These are phyloP conservation scores for Pulveroboletus sp. DNA, from an alignment of 768 basidiomycete species.

Conservation along the genomic window DNA sequence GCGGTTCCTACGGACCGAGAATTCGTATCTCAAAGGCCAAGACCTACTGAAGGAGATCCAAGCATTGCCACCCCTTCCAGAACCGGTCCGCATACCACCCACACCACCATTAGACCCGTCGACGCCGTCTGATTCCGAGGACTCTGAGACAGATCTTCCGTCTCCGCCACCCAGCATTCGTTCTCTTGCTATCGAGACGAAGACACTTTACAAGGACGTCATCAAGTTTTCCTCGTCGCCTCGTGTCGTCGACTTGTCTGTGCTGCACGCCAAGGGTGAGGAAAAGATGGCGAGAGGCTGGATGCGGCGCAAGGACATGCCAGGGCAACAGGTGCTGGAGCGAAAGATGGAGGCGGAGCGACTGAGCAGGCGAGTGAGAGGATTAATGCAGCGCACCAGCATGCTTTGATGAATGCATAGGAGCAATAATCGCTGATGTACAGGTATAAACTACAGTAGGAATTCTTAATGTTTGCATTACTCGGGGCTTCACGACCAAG, in stretches of 20 bases:
- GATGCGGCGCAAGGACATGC: constrained; percentile 78
- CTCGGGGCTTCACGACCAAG: no score
- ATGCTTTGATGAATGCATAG: constrained; percentile 8
- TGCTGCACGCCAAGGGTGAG: constrained; percentile 48
- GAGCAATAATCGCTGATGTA: no score
- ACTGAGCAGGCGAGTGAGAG: constrained; percentile 65
- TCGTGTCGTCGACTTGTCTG: constrained; percentile 81
- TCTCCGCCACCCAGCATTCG: constrained; percentile 52
- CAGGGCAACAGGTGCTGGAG: constrained; percentile 78
- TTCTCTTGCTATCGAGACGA: constrained; percentile 77
- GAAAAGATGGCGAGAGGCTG: constrained; percentile 53
- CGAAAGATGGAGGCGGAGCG: constrained; percentile 74
- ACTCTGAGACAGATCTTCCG: constrained; percentile 51
- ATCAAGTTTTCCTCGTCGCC: constrained; percentile 82
- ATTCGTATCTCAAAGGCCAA: constrained; percentile 90
- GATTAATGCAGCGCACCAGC: constrained; percentile 65
- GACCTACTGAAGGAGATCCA: constrained; percentile 85
- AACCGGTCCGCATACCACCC: constrained; percentile 44
- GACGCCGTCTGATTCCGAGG: constrained; percentile 62
- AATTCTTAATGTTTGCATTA: no score
- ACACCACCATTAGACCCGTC: constrained; percentile 72
- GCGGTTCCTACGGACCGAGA: constrained; percentile 90
- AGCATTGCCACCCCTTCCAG: constrained; percentile 62
- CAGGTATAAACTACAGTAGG: no score
- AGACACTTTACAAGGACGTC: constrained; percentile 85